Evolutionary conservation across 345 rosid genomes (phyloP).

Genomic region (Dipteronia sinensis): DNA sequence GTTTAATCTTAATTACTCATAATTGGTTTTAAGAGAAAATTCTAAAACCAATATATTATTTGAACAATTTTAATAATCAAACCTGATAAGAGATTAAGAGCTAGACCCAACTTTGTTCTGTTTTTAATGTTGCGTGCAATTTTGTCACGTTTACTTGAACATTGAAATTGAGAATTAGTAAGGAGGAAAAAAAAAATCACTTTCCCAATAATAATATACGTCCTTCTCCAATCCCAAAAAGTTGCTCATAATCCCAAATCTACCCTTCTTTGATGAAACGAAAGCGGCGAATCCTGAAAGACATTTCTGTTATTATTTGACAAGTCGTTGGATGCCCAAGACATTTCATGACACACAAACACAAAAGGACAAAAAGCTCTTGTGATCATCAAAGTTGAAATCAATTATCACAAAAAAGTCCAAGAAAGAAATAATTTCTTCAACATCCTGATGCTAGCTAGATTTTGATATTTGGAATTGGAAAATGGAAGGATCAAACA

Average conservation of each 20-base stretch:
- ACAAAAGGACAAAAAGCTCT: not conserved
- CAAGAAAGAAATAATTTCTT: not conserved
- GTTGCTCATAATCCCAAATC: not conserved
- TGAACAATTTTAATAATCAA: no score
- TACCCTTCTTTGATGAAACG: not conserved
- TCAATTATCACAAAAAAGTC: no score
- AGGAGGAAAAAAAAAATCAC: not conserved
- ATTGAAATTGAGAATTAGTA: no score
- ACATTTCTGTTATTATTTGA: not conserved
- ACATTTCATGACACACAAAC: not conserved
- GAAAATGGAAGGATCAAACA: constrained; percentile 59
- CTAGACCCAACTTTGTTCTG: no score
- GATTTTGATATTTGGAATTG: constrained; percentile 10
- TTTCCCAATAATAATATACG: not conserved
- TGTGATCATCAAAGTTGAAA: not conserved
- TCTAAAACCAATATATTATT: no score
- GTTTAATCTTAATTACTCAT: no score
- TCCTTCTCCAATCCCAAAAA: not conserved
- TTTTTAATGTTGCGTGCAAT: no score
- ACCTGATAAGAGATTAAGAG: no score
- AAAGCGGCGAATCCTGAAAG: not conserved
- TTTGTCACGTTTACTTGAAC: no score
- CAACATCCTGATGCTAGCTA: not conserved
- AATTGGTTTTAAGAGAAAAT: no score
- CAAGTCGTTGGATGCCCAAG: not conserved